Conservation (phyloP, 352 stramenopile genomes). For the Peronospora destructor region DNA sequence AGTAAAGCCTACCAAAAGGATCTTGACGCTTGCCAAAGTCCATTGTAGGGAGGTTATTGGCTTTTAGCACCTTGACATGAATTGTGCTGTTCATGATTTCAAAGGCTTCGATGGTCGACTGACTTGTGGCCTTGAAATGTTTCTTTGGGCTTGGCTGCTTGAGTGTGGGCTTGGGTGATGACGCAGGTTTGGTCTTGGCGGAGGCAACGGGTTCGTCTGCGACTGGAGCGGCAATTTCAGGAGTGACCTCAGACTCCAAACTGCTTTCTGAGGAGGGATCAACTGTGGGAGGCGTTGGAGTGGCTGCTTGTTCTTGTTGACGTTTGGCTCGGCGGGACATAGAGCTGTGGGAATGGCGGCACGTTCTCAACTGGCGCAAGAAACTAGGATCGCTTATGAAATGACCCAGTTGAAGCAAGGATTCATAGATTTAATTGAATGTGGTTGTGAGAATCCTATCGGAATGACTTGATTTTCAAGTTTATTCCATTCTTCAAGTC, state of each 20-base stretch:
- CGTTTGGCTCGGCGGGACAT: constrained; percentile 32
- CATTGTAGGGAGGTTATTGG: constrained; percentile 58
- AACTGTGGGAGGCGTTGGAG: constrained; percentile 8
- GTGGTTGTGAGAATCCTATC: not conserved
- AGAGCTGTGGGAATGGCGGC: constrained; percentile 15
- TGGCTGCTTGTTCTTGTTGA: constrained; percentile 9
- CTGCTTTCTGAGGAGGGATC: constrained; percentile 12
- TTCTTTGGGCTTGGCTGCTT: no score
- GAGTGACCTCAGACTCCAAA: constrained; percentile 15
- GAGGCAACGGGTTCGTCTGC: constrained; percentile 2
- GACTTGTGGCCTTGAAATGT: no score
- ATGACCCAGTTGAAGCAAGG: constrained; percentile 1
- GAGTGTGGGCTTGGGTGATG: constrained; percentile 6
- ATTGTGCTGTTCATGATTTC: constrained; percentile 53
- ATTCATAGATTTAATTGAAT: not conserved
- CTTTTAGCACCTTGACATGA: constrained; percentile 63
- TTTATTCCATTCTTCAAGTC: not conserved
- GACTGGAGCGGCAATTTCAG: constrained; percentile 6
- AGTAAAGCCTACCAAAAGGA: constrained; percentile 43
- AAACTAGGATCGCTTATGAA: constrained; percentile 11
- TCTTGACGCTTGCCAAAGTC: constrained; percentile 79
- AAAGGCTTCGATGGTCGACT: constrained; percentile 2
- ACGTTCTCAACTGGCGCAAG: constrained; percentile 28
- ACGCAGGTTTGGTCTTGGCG: not conserved
- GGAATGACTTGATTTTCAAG: not conserved